Percentiles rank a stretch among this genome's conserved stretches.
These are phyloP conservation scores for Xylaria sp. DNA, from an alignment of 2,329 filamentous ascomycete genomes.

Conservation along the genomic window DNA sequence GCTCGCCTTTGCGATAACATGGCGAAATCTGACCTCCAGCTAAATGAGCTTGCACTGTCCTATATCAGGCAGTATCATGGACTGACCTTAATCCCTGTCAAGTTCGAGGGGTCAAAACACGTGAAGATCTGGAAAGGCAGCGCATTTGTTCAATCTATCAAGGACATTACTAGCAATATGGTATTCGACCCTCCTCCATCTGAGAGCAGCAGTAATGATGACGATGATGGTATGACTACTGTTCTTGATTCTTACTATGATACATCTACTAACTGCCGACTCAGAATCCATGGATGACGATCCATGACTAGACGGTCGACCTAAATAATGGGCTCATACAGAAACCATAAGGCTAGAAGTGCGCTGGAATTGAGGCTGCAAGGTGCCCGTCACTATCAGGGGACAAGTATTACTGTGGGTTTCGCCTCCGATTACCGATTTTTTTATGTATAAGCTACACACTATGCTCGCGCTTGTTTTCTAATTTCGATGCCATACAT, in stretches of 20 bases:
- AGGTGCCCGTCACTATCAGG: no score
- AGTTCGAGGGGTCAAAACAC: not conserved
- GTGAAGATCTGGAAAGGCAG: conserved; percentile 19
- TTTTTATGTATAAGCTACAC: no score
- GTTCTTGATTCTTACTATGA: not conserved
- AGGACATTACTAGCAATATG: conserved; percentile 17
- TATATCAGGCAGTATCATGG: conserved; percentile 33
- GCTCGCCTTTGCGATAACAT: conserved; percentile 45
- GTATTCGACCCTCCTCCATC: not conserved
- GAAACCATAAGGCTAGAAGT: not conserved
- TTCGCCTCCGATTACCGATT: no score
- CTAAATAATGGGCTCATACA: not conserved
- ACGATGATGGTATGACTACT: conserved; percentile 16
- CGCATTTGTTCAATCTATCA: conserved; percentile 13
- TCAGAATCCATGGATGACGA: conserved; percentile 8
- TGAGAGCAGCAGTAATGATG: not conserved
- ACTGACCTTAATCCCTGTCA: not conserved
- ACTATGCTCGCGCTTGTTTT: no score
- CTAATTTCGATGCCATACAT: no score
- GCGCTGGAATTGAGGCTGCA: not conserved
- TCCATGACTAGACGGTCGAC: not conserved
- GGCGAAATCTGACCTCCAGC: conserved; percentile 40
- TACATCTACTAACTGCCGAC: not conserved
- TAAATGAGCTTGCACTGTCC: conserved; percentile 44
- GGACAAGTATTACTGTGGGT: no score